Evolutionary conservation across 495 filamentous ascomycete genomes (phyloP).

Genomic region (Collariella sp.): DNA sequence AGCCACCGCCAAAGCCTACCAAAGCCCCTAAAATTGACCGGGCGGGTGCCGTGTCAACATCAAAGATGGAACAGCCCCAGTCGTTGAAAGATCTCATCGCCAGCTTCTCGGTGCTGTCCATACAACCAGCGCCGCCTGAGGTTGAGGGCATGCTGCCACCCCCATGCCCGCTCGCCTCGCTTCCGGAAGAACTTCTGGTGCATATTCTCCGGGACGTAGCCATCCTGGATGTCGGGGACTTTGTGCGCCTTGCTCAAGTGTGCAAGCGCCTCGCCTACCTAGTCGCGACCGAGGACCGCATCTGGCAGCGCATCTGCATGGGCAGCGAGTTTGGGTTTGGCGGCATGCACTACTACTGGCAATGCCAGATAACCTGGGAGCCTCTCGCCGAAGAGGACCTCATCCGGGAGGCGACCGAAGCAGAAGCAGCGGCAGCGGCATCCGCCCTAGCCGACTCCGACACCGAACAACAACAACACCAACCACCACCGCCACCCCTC

Average conservation of each 20-base stretch:
- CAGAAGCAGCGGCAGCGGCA: slow-evolving; percentile 1
- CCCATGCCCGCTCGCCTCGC: slow-evolving; percentile 65
- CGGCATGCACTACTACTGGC: slow-evolving; percentile 77
- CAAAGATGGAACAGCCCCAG: slow-evolving; percentile 19
- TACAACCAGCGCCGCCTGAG: slow-evolving; percentile 44
- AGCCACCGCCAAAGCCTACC: slow-evolving; percentile 33
- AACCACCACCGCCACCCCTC: slow-evolving; percentile 17
- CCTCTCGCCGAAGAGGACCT: slow-evolving; percentile 40
- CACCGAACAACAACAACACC: slow-evolving; percentile 1
- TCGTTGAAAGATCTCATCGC: slow-evolving; percentile 61
- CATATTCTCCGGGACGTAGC: slow-evolving; percentile 54
- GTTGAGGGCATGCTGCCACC: slow-evolving; percentile 58
- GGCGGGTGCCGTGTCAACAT: neutral
- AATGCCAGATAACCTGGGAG: slow-evolving; percentile 53
- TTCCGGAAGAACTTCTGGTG: slow-evolving; percentile 77
- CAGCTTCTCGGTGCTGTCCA: slow-evolving; percentile 59
- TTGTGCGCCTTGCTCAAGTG: slow-evolving; percentile 69
- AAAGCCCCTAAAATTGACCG: slow-evolving; percentile 9
- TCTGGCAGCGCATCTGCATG: slow-evolving; percentile 75
- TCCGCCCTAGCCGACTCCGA: slow-evolving; percentile 4
- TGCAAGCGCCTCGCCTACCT: slow-evolving; percentile 84
- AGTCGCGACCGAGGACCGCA: slow-evolving; percentile 73
- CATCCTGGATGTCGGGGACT: slow-evolving; percentile 65
- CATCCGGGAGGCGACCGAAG: slow-evolving; percentile 12
- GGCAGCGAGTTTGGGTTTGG: slow-evolving; percentile 65